Evolutionary conservation across 805 yeast species (phyloP), one percentile per base, ranked within the genome.

Genomic region (Candida morakotiae): DNA sequence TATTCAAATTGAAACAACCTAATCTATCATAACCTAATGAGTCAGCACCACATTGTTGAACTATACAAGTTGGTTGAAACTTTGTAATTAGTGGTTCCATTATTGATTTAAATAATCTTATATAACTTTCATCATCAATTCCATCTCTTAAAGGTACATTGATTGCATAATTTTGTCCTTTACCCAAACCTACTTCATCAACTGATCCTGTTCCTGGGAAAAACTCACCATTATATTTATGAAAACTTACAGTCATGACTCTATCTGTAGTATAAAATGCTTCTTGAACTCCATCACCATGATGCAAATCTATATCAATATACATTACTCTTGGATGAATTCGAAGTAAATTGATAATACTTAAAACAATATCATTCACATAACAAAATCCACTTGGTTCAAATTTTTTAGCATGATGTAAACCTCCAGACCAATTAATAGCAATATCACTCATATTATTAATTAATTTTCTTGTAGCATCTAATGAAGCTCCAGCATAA

Each of bases 281-380:
- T 60, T 91, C 98, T 60, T 91, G 96, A 14, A 91, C 98, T 46
- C 98, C 98, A 61, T 91, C 98, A 31, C 98, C 98, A 55, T 91
- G 98, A 59, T 91, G 98, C 10, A 91, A 76, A 59, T 91, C 98
- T 39, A 88, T 89, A 60, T 91, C 98, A 38, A 91, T 85, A 58
- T 91, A 91, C 56, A 91, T 69, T 6, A 91, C 96, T 46, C 98
- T 75, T 28, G 96, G 93, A 61, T 89, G 96, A 46, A 86, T 87
- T 37, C 96, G 68, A 43, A 91, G 67, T 28, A 91, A 69, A 56
- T 91, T 87, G 44, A 91, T 68, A 29, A 89, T 87, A 33, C 95
- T 87, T 32, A 91, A 67, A 1, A 88, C 98, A 45, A 91, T 91
- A 64, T 91, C 98, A 62, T 91, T 91, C 31, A 88, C 82, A 53